Conservation (phyloP, 768 basidiomycete species). For the Suillus hirtellus region DNA sequence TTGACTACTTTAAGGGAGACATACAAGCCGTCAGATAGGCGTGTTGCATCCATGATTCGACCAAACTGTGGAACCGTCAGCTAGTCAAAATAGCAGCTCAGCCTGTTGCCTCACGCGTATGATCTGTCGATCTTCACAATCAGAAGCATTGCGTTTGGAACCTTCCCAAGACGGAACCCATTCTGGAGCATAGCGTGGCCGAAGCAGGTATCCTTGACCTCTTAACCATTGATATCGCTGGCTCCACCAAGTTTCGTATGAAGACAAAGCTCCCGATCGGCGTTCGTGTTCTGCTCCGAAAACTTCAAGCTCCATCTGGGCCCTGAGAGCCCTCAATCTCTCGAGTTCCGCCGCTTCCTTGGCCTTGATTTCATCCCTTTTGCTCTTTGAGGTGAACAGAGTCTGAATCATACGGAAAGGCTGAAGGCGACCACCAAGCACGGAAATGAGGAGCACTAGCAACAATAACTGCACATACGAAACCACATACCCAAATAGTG, state of each 20-base stretch:
- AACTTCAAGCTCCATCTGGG: background rate
- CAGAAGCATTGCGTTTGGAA: conserved; percentile 1
- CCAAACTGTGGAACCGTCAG: conserved; percentile 3
- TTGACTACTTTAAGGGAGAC: conserved; percentile 33
- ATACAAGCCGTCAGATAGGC: conserved; percentile 25
- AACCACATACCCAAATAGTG: too few species aligned
- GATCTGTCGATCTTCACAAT: conserved; percentile 14
- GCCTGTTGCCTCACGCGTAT: background rate
- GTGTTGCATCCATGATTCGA: conserved; percentile 30
- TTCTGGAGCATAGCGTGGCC: conserved; percentile 32
- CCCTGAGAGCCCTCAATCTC: background rate
- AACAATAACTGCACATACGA: too few species aligned
- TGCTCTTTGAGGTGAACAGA: too few species aligned
- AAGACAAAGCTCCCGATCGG: background rate
- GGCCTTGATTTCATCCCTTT: background rate
- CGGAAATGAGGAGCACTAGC: too few species aligned
- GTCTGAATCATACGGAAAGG: too few species aligned
- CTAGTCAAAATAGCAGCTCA: background rate
- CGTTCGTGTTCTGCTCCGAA: background rate
- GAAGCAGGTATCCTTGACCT: conserved; percentile 32
- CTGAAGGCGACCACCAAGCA: too few species aligned
- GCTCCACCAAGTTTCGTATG: conserved; percentile 14
- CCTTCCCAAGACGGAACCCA: conserved; percentile 37
- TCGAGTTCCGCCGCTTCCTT: background rate
- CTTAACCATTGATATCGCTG: conserved; percentile 32